Conservation (phyloP, 768 basidiomycete genomes). For the Tylopilus rubrobrunneus region DNA sequence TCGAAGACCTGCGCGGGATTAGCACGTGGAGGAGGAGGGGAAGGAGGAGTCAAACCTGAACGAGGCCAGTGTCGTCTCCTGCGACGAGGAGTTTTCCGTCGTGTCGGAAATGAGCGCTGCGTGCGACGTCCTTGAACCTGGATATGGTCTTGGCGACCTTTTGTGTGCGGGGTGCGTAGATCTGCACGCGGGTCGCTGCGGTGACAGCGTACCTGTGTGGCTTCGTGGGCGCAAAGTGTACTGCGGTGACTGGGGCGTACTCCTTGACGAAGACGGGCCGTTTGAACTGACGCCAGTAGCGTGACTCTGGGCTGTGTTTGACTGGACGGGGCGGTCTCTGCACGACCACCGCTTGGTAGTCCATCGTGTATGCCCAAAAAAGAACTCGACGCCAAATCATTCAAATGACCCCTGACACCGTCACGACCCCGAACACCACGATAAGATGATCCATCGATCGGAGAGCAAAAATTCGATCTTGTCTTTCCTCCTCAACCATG, state of each 20-base stretch:
- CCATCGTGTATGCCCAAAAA: conserved; percentile 42
- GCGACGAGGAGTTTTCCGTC: conserved; percentile 96
- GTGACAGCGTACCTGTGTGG: conserved; percentile 97
- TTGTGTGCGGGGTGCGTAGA: conserved; percentile 95
- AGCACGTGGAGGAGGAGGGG: too few species aligned
- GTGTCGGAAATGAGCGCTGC: conserved; percentile 80
- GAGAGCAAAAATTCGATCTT: neutral
- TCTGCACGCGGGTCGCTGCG: conserved; percentile 87
- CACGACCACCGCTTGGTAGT: conserved; percentile 76
- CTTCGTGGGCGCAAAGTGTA: conserved; percentile 84
- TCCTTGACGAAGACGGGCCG: conserved; percentile 95
- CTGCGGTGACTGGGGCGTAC: conserved; percentile 91
- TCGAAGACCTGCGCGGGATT: conserved; percentile 57
- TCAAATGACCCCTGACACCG: conserved; percentile 8
- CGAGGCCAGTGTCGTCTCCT: conserved; percentile 88
- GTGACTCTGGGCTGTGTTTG: conserved; percentile 66
- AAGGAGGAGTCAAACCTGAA: conserved; percentile 40
- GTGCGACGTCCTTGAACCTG: conserved; percentile 93
- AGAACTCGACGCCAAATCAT: neutral
- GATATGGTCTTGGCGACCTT: conserved; percentile 96
- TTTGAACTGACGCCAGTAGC: conserved; percentile 85
- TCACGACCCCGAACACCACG: conserved; percentile 5
- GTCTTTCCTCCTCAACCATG: conserved; percentile 43
- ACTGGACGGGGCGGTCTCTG: conserved; percentile 50
- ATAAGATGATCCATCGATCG: conserved; percentile 18